These are phyloP conservation scores for Trypanosomatidae sp. DNA, from an alignment of 208 protist genomes.

Conservation along the genomic window DNA sequence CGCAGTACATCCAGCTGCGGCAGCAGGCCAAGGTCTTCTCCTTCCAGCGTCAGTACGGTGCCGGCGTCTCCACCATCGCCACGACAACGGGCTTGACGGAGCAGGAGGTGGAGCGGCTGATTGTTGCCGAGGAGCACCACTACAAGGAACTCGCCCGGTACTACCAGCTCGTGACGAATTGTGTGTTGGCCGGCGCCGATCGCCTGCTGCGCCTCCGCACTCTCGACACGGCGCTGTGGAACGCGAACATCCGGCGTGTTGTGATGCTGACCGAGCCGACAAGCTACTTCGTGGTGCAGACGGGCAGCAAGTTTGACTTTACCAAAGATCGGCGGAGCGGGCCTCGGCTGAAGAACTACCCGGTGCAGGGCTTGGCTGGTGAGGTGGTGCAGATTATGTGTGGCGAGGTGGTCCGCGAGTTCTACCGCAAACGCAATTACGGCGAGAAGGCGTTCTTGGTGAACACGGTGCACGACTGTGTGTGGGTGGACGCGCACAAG, in stretches of 20 bases:
- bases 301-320: slow-evolving; percentile 90
- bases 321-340: slow-evolving; percentile 75
- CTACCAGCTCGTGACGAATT: slow-evolving; percentile 79
- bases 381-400: slow-evolving; percentile 93
- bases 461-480: slow-evolving; percentile 92
- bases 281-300: slow-evolving; percentile 85
- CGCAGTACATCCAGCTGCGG: slow-evolving; percentile 85
- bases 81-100: slow-evolving; percentile 87
- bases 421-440: slow-evolving; percentile 79
- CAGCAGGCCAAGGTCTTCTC: slow-evolving; percentile 93
- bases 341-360: slow-evolving; percentile 91
- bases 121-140: slow-evolving; percentile 84
- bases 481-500: slow-evolving; percentile 88
- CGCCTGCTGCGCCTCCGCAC: slow-evolving; percentile 75
- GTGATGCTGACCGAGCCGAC: slow-evolving; percentile 79
- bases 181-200: slow-evolving; percentile 74
- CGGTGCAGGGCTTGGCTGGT: slow-evolving; percentile 85
- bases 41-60: slow-evolving; percentile 92
- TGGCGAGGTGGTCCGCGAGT: slow-evolving; percentile 77
- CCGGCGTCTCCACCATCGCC: slow-evolving; percentile 77
- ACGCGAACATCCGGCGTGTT: slow-evolving; percentile 62
- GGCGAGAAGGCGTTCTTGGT: slow-evolving; percentile 83
- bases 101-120: slow-evolving; percentile 82
- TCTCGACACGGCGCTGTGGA: slow-evolving; percentile 59
- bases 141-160: slow-evolving; percentile 84